These are phyloP conservation scores for Hanseniaspora occidentalis DNA, from an alignment of 805 yeast genomes.

Conservation along the genomic window DNA sequence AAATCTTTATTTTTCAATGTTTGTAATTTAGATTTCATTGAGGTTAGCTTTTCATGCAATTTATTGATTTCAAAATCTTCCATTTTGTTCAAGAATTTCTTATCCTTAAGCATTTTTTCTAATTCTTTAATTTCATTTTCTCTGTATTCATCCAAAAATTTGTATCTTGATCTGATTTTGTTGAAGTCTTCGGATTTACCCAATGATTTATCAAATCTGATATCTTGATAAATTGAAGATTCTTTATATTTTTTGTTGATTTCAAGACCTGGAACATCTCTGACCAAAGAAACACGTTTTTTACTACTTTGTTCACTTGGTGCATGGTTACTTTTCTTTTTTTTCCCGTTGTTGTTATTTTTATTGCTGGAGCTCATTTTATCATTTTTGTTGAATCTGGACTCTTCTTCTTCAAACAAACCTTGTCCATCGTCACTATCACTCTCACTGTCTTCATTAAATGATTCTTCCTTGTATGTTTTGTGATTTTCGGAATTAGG, in stretches of 20 bases:
- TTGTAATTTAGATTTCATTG: slow-evolving; percentile 55
- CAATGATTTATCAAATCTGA: slow-evolving; percentile 80
- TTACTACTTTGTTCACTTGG: slow-evolving; percentile 74
- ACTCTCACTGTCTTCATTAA: slow-evolving; percentile 11
- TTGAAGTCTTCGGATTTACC: slow-evolving; percentile 72
- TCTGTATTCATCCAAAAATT: slow-evolving; percentile 79
- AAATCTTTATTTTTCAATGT: slow-evolving; percentile 62
- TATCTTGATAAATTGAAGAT: slow-evolving; percentile 33
- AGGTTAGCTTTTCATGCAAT: slow-evolving; percentile 43
- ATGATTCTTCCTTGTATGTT: slow-evolving; percentile 10
- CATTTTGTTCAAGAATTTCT: slow-evolving; percentile 30
- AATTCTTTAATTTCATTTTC: slow-evolving; percentile 55
- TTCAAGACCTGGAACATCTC: slow-evolving; percentile 63
- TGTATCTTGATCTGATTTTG: slow-evolving; percentile 62
- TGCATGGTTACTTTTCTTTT: slow-evolving; percentile 61
- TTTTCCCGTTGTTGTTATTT: slow-evolving; percentile 7
- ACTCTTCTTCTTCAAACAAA: slow-evolving; percentile 29
- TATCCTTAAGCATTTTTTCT: slow-evolving; percentile 41
- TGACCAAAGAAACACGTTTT: slow-evolving; percentile 50
- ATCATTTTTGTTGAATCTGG: slow-evolving; percentile 15
- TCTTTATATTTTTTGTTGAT: slow-evolving; percentile 18
- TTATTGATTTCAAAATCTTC: slow-evolving; percentile 36
- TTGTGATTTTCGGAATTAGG: slow-evolving; percentile 8
- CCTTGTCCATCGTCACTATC: slow-evolving; percentile 19
- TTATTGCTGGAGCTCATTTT: slow-evolving; percentile 8